phyloP scores from a whole-genome alignment of 345 rosid genomes.

The Melaleuca alternifolia region DNA sequence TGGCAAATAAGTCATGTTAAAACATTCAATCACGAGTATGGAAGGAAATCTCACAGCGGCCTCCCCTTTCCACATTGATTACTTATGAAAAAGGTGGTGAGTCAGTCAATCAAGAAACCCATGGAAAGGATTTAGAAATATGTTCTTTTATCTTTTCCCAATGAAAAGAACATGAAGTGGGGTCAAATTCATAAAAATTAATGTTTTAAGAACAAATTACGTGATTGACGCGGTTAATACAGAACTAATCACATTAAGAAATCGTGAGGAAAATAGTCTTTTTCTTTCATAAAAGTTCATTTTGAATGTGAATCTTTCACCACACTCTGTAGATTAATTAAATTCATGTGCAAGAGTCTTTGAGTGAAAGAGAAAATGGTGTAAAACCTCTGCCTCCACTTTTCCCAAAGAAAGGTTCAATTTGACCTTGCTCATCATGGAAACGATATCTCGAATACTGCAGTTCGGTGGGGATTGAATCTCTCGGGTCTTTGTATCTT shows the following conservation, averaged over 20 bases:
- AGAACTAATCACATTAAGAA: neutral
- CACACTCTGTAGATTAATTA: neutral
- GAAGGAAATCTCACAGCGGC: neutral
- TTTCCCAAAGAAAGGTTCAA: neutral
- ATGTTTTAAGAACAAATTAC: neutral
- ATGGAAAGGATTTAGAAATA: neutral
- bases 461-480: neutral
- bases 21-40: neutral
- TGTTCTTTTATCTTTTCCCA: neutral
- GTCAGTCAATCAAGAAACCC: neutral
- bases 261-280: neutral
- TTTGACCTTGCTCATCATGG: neutral
- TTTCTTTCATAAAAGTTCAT: neutral
- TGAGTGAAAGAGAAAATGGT: neutral
- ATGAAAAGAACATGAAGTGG: neutral
- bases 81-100: neutral
- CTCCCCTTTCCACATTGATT: neutral
- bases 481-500: neutral
- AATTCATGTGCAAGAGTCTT: neutral
- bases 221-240: neutral
- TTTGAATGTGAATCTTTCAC: neutral
- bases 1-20: neutral
- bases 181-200: neutral
- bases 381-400: neutral
- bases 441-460: neutral